Percentiles rank a stretch among this genome's conserved stretches.
Conservation (phyloP, 2,329 filamentous ascomycete genomes). For the Cladosporium cucumerinum region DNA sequence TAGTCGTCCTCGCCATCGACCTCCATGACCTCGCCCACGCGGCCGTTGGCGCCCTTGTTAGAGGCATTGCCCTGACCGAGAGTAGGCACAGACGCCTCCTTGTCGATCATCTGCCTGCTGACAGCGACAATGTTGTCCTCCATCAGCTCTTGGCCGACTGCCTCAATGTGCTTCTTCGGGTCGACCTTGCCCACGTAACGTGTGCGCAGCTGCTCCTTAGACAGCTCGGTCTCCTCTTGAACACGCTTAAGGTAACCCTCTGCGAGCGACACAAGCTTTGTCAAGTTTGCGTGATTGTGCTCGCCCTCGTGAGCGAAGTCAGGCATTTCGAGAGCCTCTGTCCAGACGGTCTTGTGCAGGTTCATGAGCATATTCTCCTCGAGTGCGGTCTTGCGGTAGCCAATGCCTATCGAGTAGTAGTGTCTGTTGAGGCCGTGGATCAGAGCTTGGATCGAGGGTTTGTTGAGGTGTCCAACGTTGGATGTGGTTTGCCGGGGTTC, state of each 20-base stretch:
- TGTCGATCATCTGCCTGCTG: conserved; percentile 99
- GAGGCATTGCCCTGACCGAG: conserved; percentile 50
- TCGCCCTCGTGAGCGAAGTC: conserved; percentile 84
- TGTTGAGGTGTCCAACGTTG: conserved; percentile 96
- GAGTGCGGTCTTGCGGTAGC: conserved; percentile 91
- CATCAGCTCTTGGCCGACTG: conserved; percentile 92
- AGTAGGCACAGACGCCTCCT: conserved; percentile 88
- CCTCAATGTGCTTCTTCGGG: conserved; percentile 98
- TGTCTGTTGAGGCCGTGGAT: conserved; percentile 97
- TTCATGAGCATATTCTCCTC: conserved; percentile 99
- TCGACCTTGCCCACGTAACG: conserved; percentile 98
- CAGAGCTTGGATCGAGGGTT: conserved; percentile 98
- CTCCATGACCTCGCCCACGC: conserved; percentile 24
- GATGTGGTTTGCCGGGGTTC: conserved; percentile 97
- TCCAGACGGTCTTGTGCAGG: conserved; percentile 99
- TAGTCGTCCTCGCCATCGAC: conserved; percentile 24
- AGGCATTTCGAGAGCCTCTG: conserved; percentile 93
- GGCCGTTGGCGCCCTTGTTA: conserved; percentile 19
- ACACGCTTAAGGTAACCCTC: conserved; percentile 98
- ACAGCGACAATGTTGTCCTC: conserved; percentile 99
- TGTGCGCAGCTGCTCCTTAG: conserved; percentile 96
- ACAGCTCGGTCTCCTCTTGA: conserved; percentile 96
- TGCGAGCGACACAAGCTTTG: conserved; percentile 81
- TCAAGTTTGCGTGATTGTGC: conserved; percentile 81
- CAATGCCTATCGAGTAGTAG: conserved; percentile 98